These are phyloP conservation scores for Umbelopsis vinacea DNA, from an alignment of 192 early-diverging fungal species.

Conservation along the genomic window DNA sequence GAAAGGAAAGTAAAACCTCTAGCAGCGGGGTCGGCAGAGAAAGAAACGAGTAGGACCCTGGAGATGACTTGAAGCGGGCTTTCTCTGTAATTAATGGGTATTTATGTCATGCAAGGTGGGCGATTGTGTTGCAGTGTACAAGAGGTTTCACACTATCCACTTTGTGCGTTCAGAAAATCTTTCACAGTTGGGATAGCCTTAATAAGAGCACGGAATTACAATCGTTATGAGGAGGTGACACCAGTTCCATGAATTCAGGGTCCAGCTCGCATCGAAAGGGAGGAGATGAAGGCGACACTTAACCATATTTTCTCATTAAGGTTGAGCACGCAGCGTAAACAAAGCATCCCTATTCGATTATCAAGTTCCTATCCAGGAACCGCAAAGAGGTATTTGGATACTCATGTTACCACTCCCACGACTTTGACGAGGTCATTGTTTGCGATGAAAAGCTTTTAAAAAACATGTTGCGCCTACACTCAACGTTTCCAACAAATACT, in stretches of 20 bases:
- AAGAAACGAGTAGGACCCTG: neutral
- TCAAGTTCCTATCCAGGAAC: neutral
- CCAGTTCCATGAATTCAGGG: conserved; percentile 8
- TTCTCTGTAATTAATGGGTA: neutral
- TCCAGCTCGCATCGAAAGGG: neutral
- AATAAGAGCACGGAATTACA: neutral
- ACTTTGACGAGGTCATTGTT: neutral
- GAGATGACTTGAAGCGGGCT: neutral
- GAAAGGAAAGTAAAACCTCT: neutral
- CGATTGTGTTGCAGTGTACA: conserved; percentile 1
- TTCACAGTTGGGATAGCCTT: neutral
- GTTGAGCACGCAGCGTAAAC: neutral
- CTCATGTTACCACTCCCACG: neutral
- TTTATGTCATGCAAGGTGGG: conserved; percentile 16
- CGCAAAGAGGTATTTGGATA: neutral
- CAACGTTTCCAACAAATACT: no score
- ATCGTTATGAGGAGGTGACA: neutral
- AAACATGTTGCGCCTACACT: no score
- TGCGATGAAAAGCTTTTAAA: no score
- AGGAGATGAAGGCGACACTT: no score
- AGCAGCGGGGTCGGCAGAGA: neutral
- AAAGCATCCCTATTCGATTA: neutral
- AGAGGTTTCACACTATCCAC: neutral
- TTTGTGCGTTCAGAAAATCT: conserved; percentile 1
- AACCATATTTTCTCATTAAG: neutral